phyloP scores from a whole-genome alignment of 2,329 filamentous ascomycete species.

The Geoglossum cookeanum region DNA sequence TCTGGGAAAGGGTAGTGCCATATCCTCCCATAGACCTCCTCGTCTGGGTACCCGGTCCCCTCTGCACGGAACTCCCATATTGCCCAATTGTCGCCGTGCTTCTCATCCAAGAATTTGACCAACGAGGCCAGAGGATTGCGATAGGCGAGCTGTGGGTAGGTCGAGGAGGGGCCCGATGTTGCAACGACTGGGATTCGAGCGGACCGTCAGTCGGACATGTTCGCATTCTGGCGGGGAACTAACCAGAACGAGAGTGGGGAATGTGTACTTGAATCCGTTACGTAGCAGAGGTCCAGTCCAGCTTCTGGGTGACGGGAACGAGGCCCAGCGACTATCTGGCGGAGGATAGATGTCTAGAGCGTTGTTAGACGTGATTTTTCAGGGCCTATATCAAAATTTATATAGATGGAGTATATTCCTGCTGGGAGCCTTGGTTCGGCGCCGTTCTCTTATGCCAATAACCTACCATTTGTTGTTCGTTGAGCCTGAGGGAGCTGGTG shows the following conservation, averaged over 20 bases:
- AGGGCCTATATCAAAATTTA: not conserved
- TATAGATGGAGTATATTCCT: not conserved
- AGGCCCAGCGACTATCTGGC: slow-evolving; percentile 81
- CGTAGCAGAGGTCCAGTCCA: slow-evolving; percentile 85
- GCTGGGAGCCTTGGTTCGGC: no score
- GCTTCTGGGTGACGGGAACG: slow-evolving; percentile 70
- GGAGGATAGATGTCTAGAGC: slow-evolving; percentile 50
- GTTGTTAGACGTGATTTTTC: not conserved
- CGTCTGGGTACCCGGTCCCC: slow-evolving; percentile 86
- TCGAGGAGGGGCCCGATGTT: slow-evolving; percentile 76
- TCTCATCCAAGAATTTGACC: slow-evolving; percentile 69
- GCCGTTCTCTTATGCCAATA: no score
- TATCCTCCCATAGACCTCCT: slow-evolving; percentile 67
- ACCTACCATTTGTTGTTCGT: no score
- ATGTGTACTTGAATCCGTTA: slow-evolving; percentile 48
- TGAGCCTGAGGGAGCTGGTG: no score
- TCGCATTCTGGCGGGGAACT: not conserved
- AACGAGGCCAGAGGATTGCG: slow-evolving; percentile 80
- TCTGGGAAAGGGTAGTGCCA: slow-evolving; percentile 93
- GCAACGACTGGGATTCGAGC: slow-evolving; percentile 28
- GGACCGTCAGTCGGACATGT: not conserved
- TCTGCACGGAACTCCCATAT: slow-evolving; percentile 98
- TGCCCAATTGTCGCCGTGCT: slow-evolving; percentile 69
- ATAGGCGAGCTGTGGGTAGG: slow-evolving; percentile 81
- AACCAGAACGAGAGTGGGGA: not conserved